Conservation (phyloP, 345 rosid species). For the Hibiscus trionum region DNA sequence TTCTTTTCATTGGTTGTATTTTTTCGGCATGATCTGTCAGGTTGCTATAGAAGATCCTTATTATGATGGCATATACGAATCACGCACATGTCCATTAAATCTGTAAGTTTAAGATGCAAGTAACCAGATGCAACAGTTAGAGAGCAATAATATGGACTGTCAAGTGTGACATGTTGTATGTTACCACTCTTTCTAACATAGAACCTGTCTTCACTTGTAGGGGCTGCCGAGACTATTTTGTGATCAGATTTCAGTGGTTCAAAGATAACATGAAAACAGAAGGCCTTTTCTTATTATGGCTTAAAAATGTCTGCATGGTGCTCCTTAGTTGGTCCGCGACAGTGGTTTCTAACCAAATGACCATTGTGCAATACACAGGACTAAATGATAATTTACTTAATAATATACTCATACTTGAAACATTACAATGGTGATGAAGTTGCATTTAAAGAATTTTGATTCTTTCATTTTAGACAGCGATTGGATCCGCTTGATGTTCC, state of each 20-base stretch:
- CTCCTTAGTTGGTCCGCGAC: conserved; percentile 15
- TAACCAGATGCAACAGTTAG: neutral
- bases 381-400: conserved; percentile 1
- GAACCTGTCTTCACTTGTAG: conserved; percentile 6
- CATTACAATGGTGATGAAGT: neutral
- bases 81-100: neutral
- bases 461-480: conserved; percentile 3
- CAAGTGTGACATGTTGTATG: conserved; percentile 1
- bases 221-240: conserved; percentile 13
- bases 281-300: conserved; percentile 11
- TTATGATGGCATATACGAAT: neutral
- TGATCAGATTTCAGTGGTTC: conserved; percentile 9
- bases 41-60: neutral
- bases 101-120: neutral
- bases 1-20: neutral
- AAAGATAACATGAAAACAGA: conserved; percentile 24
- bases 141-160: neutral
- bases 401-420: conserved; percentile 9
- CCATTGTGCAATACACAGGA: neutral
- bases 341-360: conserved; percentile 8
- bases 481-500: neutral
- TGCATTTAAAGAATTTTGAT: neutral
- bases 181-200: neutral
- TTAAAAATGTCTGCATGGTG: conserved; percentile 6
- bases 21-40: conserved; percentile 12